Conservation (phyloP, 768 basidiomycete genomes). For the Kwoniella europaea region DNA sequence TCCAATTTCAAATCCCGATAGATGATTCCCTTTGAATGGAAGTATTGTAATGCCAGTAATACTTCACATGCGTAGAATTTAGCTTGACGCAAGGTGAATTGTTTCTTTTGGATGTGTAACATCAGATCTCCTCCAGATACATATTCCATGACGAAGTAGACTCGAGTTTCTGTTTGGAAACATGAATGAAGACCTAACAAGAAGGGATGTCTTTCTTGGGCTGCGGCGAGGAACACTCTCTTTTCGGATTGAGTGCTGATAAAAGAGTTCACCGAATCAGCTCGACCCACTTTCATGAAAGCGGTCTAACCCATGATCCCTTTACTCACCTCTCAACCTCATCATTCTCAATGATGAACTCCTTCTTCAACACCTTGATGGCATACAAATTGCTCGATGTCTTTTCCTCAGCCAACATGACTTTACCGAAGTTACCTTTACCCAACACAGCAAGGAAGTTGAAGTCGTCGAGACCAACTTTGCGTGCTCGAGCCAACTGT, state of each 20-base stretch:
- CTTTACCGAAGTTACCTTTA: constrained; percentile 99
- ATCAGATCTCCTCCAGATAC: constrained; percentile 98
- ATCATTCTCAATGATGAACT: constrained; percentile 99
- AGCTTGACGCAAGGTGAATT: constrained; percentile 97
- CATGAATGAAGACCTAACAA: constrained; percentile 94
- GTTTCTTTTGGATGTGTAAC: constrained; percentile 98
- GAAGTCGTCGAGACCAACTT: constrained; percentile 96
- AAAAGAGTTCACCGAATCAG: constrained; percentile 4
- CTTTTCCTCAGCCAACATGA: constrained; percentile 99
- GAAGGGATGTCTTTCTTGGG: constrained; percentile 95
- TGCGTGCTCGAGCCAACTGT: constrained; percentile 60
- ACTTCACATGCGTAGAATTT: constrained; percentile 99
- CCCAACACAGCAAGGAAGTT: constrained; percentile 98
- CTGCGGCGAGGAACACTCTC: constrained; percentile 96
- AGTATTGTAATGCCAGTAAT: constrained; percentile 91
- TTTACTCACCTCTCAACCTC: constrained; percentile 89
- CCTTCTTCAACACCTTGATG: constrained; percentile 99
- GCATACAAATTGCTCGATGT: constrained; percentile 83
- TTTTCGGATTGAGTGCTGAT: constrained; percentile 96
- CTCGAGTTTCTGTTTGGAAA: constrained; percentile 98
- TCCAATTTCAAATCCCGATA: constrained; percentile 95
- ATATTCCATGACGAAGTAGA: constrained; percentile 99
- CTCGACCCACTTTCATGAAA: background rate
- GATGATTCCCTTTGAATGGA: constrained; percentile 98
- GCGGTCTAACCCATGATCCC: background rate